phyloP scores from a whole-genome alignment of 192 early-diverging fungal genomes.

The Backusella westeae region DNA sequence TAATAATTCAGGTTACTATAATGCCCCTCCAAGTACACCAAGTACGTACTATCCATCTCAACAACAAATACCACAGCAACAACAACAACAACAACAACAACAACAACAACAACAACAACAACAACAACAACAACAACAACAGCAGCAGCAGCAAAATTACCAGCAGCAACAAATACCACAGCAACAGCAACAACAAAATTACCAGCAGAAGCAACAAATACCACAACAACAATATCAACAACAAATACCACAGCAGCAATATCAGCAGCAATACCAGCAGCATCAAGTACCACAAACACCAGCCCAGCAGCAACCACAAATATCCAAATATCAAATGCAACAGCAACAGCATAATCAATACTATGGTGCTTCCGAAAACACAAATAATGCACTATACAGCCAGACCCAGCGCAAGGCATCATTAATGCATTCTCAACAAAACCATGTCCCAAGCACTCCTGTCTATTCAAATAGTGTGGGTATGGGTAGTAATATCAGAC shows the following conservation, averaged over 20 bases:
- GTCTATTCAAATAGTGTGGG: not conserved
- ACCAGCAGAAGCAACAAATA: constrained; percentile 3
- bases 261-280: not conserved
- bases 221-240: constrained; percentile 4
- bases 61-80: not conserved
- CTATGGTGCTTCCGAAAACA: not conserved
- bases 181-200: not conserved
- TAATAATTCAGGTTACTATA: not conserved
- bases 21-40: not conserved
- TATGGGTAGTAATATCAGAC: not conserved
- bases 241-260: not conserved
- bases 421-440: not conserved
- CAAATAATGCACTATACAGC: not conserved
- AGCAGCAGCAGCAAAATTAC: not conserved
- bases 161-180: constrained; percentile 10
- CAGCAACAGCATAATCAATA: not conserved
- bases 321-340: not conserved
- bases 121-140: not conserved
- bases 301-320: not conserved
- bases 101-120: constrained; percentile 7
- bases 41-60: not conserved
- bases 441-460: not conserved
- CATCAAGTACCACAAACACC: constrained; percentile 14
- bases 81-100: not conserved
- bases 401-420: not conserved